Evolutionary conservation across 805 yeast genomes (phyloP).

Genomic region (Blastobotrys americana): DNA sequence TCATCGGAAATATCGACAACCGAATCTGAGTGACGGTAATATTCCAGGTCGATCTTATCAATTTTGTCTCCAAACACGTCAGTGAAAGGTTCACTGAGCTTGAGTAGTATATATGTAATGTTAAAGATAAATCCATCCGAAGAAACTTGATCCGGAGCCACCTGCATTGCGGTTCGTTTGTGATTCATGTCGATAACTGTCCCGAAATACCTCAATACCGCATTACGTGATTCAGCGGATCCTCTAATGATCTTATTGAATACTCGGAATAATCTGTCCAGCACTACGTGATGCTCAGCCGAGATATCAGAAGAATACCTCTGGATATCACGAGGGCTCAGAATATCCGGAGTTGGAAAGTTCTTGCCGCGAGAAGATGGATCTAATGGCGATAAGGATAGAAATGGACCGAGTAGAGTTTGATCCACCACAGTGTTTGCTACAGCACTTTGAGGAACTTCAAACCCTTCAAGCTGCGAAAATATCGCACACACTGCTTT

Average conservation of each 20-base stretch:
- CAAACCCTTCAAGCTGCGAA: slow-evolving; percentile 50
- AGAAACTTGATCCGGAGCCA: slow-evolving; percentile 57
- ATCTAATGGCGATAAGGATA: slow-evolving; percentile 66
- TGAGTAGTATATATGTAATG: slow-evolving; percentile 56
- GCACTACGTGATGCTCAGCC: slow-evolving; percentile 20
- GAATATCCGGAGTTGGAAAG: slow-evolving; percentile 20
- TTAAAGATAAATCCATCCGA: slow-evolving; percentile 80
- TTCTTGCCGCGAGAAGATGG: slow-evolving; percentile 16
- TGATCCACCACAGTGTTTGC: slow-evolving; percentile 51
- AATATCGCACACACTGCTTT: slow-evolving; percentile 57
- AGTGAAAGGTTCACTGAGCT: slow-evolving; percentile 76
- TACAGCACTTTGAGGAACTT: slow-evolving; percentile 35
- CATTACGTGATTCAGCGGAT: slow-evolving; percentile 54
- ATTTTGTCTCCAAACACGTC: slow-evolving; percentile 59
- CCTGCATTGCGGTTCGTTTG: slow-evolving; percentile 54
- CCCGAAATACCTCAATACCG: slow-evolving; percentile 61
- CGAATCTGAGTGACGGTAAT: slow-evolving; percentile 45
- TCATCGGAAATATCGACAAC: slow-evolving; percentile 69
- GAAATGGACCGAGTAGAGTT: slow-evolving; percentile 70
- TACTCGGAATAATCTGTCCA: slow-evolving; percentile 61
- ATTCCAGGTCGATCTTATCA: slow-evolving; percentile 69
- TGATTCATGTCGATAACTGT: slow-evolving; percentile 74
- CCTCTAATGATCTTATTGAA: slow-evolving; percentile 71
- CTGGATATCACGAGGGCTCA: slow-evolving; percentile 11
- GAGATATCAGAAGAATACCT: slow-evolving; percentile 19